Percentiles rank a stretch among this genome's conserved stretches.
Evolutionary conservation across 2,329 filamentous ascomycete genomes (phyloP).

Genomic region (Zasmidium citrigriseum): DNA sequence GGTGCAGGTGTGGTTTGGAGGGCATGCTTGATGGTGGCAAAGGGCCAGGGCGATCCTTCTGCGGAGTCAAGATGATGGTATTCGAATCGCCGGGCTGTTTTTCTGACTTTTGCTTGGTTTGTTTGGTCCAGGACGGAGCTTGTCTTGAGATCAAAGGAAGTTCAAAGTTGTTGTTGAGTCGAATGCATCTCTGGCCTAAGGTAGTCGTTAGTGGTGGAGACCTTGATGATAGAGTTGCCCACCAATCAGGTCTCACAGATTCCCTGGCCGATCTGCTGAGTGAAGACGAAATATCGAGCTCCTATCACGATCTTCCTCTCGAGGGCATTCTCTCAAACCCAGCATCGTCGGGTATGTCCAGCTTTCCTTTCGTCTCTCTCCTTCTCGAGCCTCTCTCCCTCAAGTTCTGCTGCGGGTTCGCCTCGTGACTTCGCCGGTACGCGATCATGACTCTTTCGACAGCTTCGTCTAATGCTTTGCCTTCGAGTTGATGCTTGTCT

Average conservation of each 20-base stretch:
- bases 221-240: not conserved
- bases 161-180: not conserved
- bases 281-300: too few relatives aligned
- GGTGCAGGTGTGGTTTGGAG: constrained; percentile 3
- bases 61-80: not conserved
- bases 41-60: not conserved
- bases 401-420: not conserved
- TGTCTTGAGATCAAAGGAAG: not conserved
- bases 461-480: not conserved
- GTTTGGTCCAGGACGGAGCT: too few relatives aligned
- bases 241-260: not conserved
- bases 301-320: not conserved
- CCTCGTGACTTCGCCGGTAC: not conserved
- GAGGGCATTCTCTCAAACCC: not conserved
- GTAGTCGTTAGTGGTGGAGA: not conserved
- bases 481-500: not conserved
- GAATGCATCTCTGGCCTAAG: not conserved
- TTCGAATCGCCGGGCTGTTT: too few relatives aligned
- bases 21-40: constrained; percentile 5
- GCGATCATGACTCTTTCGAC: not conserved
- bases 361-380: not conserved
- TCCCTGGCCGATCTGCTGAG: too few relatives aligned
- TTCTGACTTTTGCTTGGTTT: too few relatives aligned
- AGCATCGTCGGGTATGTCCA: not conserved
- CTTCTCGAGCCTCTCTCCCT: not conserved